These are phyloP conservation scores for Drechslera avenae DNA, from an alignment of 2,329 filamentous ascomycete genomes.

Conservation along the genomic window DNA sequence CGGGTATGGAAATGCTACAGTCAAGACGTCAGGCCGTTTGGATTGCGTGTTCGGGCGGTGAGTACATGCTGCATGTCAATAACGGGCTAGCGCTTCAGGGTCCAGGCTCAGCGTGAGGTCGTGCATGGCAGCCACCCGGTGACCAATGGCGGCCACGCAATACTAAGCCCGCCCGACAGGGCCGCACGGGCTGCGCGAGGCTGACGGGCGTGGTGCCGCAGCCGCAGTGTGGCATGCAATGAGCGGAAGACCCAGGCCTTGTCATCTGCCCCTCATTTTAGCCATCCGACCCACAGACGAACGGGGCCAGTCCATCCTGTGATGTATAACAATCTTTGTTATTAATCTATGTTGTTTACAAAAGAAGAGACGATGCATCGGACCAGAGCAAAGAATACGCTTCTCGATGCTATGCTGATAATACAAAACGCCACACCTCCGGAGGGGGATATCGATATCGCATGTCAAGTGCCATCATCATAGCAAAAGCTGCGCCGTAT, in stretches of 20 bases:
- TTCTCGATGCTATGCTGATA: constrained; percentile 11
- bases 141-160: constrained; percentile 29
- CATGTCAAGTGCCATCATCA: constrained; percentile 5
- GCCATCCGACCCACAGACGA: too few relatives aligned
- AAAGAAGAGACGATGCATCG: not conserved
- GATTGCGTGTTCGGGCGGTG: constrained; percentile 34
- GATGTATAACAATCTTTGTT: not conserved
- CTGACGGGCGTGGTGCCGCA: constrained; percentile 12
- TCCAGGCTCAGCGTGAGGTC: constrained; percentile 28
- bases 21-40: constrained; percentile 11
- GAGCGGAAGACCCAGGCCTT: not conserved
- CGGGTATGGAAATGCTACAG: not conserved
- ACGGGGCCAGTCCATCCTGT: too few relatives aligned
- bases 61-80: constrained; percentile 20
- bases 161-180: constrained; percentile 20
- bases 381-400: not conserved
- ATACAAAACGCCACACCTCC: constrained; percentile 11
- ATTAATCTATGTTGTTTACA: not conserved
- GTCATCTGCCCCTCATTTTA: not conserved
- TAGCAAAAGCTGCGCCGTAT: not conserved
- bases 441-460: constrained; percentile 3
- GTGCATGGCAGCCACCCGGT: constrained; percentile 14
- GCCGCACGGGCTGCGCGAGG: constrained; percentile 18
- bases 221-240: constrained; percentile 1
- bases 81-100: constrained; percentile 31